Evolutionary conservation across 257 asterid genomes (phyloP).

Genomic region (Oldenlandia corymbosa): DNA sequence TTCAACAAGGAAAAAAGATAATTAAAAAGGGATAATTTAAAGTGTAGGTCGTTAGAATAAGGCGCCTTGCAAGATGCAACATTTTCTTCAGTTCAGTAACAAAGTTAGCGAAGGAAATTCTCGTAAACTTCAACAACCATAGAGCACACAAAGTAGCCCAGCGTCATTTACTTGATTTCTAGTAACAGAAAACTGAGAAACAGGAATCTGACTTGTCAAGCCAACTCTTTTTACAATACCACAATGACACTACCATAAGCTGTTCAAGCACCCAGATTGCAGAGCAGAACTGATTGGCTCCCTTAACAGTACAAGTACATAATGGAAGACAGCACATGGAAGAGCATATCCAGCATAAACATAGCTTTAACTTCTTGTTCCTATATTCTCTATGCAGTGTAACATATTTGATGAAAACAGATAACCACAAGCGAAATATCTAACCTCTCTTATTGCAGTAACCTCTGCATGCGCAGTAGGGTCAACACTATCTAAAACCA

Average conservation of each 20-base stretch:
- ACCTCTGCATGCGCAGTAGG: conserved; percentile 99
- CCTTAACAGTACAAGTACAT: too few relatives aligned
- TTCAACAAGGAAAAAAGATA: not conserved
- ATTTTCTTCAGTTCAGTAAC: not conserved
- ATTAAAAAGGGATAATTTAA: not conserved
- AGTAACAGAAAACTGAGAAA: not conserved
- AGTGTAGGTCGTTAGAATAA: not conserved
- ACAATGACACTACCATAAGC: not conserved
- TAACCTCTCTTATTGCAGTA: conserved; percentile 96
- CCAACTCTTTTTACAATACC: not conserved
- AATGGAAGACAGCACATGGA: too few relatives aligned
- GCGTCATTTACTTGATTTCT: not conserved
- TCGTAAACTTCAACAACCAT: not conserved
- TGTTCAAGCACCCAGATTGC: not conserved
- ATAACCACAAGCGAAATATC: conserved; percentile 11
- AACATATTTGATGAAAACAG: not conserved
- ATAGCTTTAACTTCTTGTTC: not conserved
- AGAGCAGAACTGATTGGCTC: not conserved
- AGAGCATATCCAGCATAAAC: not conserved
- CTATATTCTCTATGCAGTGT: too few relatives aligned
- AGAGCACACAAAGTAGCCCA: not conserved
- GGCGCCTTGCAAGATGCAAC: not conserved
- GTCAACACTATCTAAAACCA: conserved; percentile 73
- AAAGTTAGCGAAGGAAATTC: not conserved
- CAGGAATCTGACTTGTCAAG: not conserved